Evolutionary conservation across 1,284 basidiomycete species (phyloP).

Genomic region (Takashimella koratensis): DNA sequence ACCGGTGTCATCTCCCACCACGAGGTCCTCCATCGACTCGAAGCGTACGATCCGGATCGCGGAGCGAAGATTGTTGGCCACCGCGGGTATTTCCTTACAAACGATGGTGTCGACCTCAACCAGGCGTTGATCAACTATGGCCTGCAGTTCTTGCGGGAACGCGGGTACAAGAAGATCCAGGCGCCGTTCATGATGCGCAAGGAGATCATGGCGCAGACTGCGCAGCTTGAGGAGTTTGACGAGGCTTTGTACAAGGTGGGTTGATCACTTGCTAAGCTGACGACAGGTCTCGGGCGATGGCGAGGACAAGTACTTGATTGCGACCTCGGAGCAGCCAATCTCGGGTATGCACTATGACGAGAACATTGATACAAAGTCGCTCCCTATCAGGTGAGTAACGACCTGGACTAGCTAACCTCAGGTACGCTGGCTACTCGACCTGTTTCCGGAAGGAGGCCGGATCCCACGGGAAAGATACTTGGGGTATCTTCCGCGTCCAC

Average conservation of each 20-base stretch:
- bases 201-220: slow-evolving; percentile 94
- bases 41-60: slow-evolving; percentile 94
- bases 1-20: slow-evolving; percentile 88
- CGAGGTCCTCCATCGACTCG: slow-evolving; percentile 87
- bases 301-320: slow-evolving; percentile 96
- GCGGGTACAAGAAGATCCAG: slow-evolving; percentile 88
- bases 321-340: slow-evolving; percentile 97
- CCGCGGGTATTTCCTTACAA: slow-evolving; percentile 91
- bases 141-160: slow-evolving; percentile 82
- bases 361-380: slow-evolving; percentile 90
- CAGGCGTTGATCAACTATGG: slow-evolving; percentile 95
- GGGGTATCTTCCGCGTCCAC: slow-evolving; percentile 99
- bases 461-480: slow-evolving; percentile 93
- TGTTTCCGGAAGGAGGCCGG: slow-evolving; percentile 99
- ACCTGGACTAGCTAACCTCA: slow-evolving; percentile 13
- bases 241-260: slow-evolving; percentile 93
- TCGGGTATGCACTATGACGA: slow-evolving; percentile 93
- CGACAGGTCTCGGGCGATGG: slow-evolving; percentile 59
- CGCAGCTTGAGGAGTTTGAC: slow-evolving; percentile 96
- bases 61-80: slow-evolving; percentile 92
- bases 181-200: slow-evolving; percentile 99
- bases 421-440: slow-evolving; percentile 68
- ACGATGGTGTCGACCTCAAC: slow-evolving; percentile 95
- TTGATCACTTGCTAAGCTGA: slow-evolving; percentile 1
- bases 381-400: slow-evolving; percentile 77